Evolutionary conservation across 139 green algal species (phyloP).

Genomic region (Gonium pectorale): DNA sequence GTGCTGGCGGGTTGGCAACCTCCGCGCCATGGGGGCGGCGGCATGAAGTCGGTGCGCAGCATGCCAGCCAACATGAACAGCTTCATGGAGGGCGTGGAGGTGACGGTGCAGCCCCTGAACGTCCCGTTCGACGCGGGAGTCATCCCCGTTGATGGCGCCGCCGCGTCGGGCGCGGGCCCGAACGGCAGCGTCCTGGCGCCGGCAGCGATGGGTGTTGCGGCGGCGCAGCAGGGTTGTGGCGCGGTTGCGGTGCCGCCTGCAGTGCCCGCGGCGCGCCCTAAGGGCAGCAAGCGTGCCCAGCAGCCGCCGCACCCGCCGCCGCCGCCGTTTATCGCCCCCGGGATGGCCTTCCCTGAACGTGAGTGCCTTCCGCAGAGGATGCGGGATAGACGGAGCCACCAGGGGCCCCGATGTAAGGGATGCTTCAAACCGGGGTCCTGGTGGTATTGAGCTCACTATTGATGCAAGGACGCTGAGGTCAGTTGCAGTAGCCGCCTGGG

Average conservation of each 20-base stretch:
- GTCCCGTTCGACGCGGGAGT: too few species aligned
- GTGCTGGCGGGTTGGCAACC: conserved; percentile 26
- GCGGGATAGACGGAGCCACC: too few species aligned
- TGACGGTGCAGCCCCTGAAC: conserved; percentile 3
- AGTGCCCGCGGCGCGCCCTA: background rate
- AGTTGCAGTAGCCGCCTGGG: too few species aligned
- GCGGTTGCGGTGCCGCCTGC: background rate
- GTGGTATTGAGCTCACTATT: too few species aligned
- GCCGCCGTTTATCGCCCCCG: background rate
- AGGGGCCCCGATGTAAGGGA: too few species aligned
- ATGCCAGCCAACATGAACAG: conserved; percentile 40
- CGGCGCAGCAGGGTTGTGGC: too few species aligned
- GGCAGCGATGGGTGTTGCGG: background rate
- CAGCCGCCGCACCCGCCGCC: background rate
- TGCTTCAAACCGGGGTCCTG: too few species aligned
- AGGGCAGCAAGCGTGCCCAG: background rate
- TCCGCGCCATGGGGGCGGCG: background rate
- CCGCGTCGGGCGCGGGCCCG: background rate
- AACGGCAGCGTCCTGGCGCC: background rate
- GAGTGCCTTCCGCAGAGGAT: too few species aligned
- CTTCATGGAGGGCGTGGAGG: conserved; percentile 25
- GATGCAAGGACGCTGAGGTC: too few species aligned
- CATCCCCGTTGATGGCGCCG: too few species aligned
- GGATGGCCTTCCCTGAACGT: conserved; percentile 9
- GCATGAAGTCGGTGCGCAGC: conserved; percentile 36